A percentile compares a stretch with the other conserved stretches of the same genome.
Evolutionary conservation across 2,329 filamentous ascomycete genomes (phyloP).

Genomic region (Pseudocercospora fuligena): DNA sequence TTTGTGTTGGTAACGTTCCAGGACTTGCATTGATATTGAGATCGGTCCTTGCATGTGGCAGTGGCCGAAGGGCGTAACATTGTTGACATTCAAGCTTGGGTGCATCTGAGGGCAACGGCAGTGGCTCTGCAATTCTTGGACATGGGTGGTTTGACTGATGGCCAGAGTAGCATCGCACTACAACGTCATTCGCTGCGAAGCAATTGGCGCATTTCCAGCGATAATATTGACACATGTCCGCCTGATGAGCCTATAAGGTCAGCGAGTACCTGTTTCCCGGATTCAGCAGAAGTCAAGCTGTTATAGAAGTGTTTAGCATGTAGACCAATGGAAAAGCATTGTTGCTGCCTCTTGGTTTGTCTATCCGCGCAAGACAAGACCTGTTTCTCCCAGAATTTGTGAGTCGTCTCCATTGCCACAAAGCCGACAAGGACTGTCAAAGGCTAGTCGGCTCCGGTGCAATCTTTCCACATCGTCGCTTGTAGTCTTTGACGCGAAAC

Average conservation of each 20-base stretch:
- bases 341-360: background rate
- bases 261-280: background rate
- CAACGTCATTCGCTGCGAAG: constrained; percentile 19
- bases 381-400: background rate
- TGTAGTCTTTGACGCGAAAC: background rate
- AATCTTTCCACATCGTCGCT: background rate
- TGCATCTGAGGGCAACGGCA: constrained; percentile 21
- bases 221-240: constrained; percentile 24
- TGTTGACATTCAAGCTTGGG: constrained; percentile 24
- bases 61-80: constrained; percentile 10
- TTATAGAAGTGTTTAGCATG: background rate
- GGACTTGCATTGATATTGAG: constrained; percentile 8
- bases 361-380: background rate
- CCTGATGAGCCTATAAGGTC: background rate
- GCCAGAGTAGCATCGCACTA: constrained; percentile 18
- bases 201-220: constrained; percentile 20
- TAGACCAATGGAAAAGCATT: background rate
- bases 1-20: constrained; percentile 2
- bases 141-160: constrained; percentile 19
- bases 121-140: constrained; percentile 13
- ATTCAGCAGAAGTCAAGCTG: background rate
- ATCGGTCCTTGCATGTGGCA: background rate
- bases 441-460: background rate
- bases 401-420: background rate
- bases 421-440: background rate